phyloP scores from a whole-genome alignment of 2,329 filamentous ascomycete species.

The Aspergillus fumigatiaffinis region DNA sequence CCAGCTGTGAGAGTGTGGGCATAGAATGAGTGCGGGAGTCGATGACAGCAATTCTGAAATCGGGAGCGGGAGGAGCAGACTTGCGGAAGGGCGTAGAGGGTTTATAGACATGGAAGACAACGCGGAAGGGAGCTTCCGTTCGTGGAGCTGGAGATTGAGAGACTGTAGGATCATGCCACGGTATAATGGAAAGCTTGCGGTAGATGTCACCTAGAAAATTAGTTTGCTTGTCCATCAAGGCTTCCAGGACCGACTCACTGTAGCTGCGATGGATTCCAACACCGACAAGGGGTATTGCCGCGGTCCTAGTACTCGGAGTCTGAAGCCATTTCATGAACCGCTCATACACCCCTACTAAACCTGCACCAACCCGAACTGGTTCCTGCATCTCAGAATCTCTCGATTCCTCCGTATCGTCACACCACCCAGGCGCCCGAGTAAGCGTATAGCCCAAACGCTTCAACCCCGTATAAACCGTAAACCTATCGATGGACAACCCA shows the following conservation, averaged over 20 bases:
- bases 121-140: slow-evolving; percentile 57
- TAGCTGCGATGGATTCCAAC: slow-evolving; percentile 55
- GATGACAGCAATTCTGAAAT: slow-evolving; percentile 80
- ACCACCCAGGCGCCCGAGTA: slow-evolving; percentile 60
- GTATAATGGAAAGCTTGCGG: slow-evolving; percentile 68
- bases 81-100: slow-evolving; percentile 69
- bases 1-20: slow-evolving; percentile 69
- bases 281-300: slow-evolving; percentile 48
- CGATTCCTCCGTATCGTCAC: slow-evolving; percentile 27
- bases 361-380: slow-evolving; percentile 14
- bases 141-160: slow-evolving; percentile 18
- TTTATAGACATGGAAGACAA: slow-evolving; percentile 83
- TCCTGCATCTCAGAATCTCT: slow-evolving; percentile 2
- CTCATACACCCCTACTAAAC: slow-evolving; percentile 28
- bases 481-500: slow-evolving; percentile 68
- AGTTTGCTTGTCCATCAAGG: background rate
- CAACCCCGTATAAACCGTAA: slow-evolving; percentile 81
- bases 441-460: slow-evolving; percentile 80
- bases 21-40: slow-evolving; percentile 65
- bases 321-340: slow-evolving; percentile 34
- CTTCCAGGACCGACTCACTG: slow-evolving; percentile 27
- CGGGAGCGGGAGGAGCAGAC: slow-evolving; percentile 69
- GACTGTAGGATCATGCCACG: slow-evolving; percentile 60
- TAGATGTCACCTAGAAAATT: slow-evolving; percentile 63
- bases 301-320: slow-evolving; percentile 23